phyloP scores from a whole-genome alignment of 768 basidiomycete species.

The Mycena latifolia region DNA sequence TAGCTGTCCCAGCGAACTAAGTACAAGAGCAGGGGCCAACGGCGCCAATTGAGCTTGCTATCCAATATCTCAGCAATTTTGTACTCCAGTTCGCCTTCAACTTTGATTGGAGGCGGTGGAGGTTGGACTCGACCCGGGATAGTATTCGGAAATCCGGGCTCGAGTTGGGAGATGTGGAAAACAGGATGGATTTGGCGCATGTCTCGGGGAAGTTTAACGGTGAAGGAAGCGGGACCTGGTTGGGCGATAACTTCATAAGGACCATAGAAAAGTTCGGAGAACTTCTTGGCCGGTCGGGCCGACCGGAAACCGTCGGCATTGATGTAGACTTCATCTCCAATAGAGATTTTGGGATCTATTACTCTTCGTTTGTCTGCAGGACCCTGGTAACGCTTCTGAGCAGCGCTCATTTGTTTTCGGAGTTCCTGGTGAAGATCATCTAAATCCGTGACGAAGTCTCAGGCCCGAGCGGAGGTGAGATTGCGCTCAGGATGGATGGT shows the following conservation, averaged over 20 bases:
- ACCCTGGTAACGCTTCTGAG: slow-evolving; percentile 2
- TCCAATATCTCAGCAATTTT: too few relatives aligned
- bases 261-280: neutral
- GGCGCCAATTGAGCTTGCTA: too few relatives aligned
- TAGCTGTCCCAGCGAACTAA: too few relatives aligned
- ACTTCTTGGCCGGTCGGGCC: neutral
- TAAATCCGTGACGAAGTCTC: neutral
- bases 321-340: neutral
- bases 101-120: too few relatives aligned
- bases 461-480: too few relatives aligned
- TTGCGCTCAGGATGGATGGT: too few relatives aligned
- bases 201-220: neutral
- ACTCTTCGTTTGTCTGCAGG: neutral
- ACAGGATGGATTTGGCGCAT: neutral
- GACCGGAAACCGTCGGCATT: too few relatives aligned
- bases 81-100: too few relatives aligned
- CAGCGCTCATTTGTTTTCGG: neutral
- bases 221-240: neutral
- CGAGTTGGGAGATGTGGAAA: neutral
- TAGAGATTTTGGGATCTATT: too few relatives aligned
- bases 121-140: too few relatives aligned
- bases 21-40: too few relatives aligned
- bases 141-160: too few relatives aligned
- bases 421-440: neutral
- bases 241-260: neutral